Evolutionary conservation across 306 rosid genomes (phyloP).

Genomic region (Ormosia semicastrata): DNA sequence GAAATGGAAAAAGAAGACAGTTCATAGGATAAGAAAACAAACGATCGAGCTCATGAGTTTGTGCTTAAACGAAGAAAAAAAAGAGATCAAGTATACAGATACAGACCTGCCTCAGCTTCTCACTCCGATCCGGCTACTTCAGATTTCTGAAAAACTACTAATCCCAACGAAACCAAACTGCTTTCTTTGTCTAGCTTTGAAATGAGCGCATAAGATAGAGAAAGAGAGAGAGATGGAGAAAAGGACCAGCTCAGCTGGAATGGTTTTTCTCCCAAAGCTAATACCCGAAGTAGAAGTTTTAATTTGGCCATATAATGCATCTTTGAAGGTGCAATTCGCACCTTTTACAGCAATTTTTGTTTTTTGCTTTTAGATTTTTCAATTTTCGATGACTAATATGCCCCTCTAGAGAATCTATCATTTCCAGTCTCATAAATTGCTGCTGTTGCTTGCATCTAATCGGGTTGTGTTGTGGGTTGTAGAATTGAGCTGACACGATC

Average conservation of each 20-base stretch:
- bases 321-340: slow-evolving; percentile 54
- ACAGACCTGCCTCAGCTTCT: slow-evolving; percentile 47
- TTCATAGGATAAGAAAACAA: neutral
- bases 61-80: neutral
- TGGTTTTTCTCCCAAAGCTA: slow-evolving; percentile 49
- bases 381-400: slow-evolving; percentile 23
- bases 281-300: slow-evolving; percentile 43
- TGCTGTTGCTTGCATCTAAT: neutral
- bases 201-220: slow-evolving; percentile 20
- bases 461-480: neutral
- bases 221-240: slow-evolving; percentile 7
- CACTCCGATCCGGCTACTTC: slow-evolving; percentile 44
- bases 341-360: slow-evolving; percentile 44
- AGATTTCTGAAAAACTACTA: slow-evolving; percentile 60
- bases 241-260: slow-evolving; percentile 32
- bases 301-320: slow-evolving; percentile 36
- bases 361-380: neutral
- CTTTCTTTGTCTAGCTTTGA: slow-evolving; percentile 40
- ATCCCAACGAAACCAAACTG: slow-evolving; percentile 59
- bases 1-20: neutral
- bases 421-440: slow-evolving; percentile 29
- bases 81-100: neutral
- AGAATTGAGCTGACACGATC: neutral
- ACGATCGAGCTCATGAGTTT: neutral
- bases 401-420: slow-evolving; percentile 43